Conservation (phyloP, 2,329 filamentous ascomycete species). For the Neofusicoccum umdonicola region DNA sequence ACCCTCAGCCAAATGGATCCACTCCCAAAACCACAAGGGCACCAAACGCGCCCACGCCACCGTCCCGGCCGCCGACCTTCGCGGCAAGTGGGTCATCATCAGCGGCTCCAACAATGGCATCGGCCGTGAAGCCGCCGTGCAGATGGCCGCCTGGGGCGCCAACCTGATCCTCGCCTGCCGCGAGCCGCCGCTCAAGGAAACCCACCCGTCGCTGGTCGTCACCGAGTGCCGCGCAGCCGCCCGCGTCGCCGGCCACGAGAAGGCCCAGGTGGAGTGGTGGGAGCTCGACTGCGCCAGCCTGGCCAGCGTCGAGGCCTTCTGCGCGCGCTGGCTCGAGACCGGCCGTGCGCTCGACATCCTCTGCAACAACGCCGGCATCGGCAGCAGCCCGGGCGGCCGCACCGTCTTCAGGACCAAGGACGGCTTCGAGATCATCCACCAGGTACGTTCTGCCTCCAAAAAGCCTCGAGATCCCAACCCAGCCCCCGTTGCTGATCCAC, state of each 20-base stretch:
- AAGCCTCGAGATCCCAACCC: too few relatives aligned
- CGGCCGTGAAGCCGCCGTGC: slow-evolving; percentile 26
- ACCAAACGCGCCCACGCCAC: neutral
- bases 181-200: slow-evolving; percentile 24
- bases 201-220: slow-evolving; percentile 24
- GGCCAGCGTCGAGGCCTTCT: slow-evolving; percentile 27
- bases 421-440: slow-evolving; percentile 32
- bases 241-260: slow-evolving; percentile 4
- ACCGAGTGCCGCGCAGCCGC: slow-evolving; percentile 23
- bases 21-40: slow-evolving; percentile 15
- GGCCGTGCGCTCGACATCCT: slow-evolving; percentile 28
- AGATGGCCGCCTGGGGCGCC: slow-evolving; percentile 27
- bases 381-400: slow-evolving; percentile 18
- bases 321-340: slow-evolving; percentile 26
- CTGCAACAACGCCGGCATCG: slow-evolving; percentile 33
- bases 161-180: slow-evolving; percentile 29
- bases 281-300: slow-evolving; percentile 26
- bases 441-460: neutral
- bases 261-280: slow-evolving; percentile 28
- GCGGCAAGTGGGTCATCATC: slow-evolving; percentile 22
- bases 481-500: too few relatives aligned
- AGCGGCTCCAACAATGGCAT: slow-evolving; percentile 28
- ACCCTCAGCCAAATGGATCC: slow-evolving; percentile 10
- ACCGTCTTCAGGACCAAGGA: slow-evolving; percentile 24
- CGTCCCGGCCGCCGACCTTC: slow-evolving; percentile 16